Base-by-base conservation (phyloP, 2,329 filamentous ascomycete genomes). In the Beauveria varroae region DNA sequence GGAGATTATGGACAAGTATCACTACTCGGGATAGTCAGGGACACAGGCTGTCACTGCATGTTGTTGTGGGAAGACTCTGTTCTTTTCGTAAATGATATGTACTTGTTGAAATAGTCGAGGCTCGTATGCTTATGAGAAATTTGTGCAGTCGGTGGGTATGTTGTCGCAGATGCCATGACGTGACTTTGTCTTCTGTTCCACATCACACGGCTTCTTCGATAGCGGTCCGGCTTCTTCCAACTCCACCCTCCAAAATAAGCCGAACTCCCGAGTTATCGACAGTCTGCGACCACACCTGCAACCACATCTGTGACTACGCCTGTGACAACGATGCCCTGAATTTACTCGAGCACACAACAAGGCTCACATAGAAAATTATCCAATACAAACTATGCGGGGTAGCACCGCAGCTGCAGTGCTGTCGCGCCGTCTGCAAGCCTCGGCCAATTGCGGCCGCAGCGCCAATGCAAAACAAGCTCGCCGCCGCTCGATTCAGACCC, bases 1-100 rank as follows among this genome's bases (percentile, higher is more conserved):
- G 65, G 71, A 73, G 18, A 71, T 81, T 9, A 73, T 81, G 70
- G 70, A 71, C 14, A 75, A 73, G 63, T 76, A 63, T n/a, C 50
- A 52, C 30, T 60, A 60, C 9, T n/a, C 40, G 7, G 55, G 55
- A 8, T 56, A 56, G 5, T 10, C 3, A 43, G 8, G 16, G 18
- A 24, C 8, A 10, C 12, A 1, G 9, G 49, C 5, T 18, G n/a
- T 18, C 12, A 20, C 3, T 3, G 9, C 37, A 26, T 40, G 30
- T 5, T 22, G 20, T 22, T 22, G 9, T 5, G 18, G 26, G 6
- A 47, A 16, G 22, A 24, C 10, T 47, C 5, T 50, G 18, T 4
- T 50, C 24, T 26, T 50, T 20, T 47, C 24, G 10, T 28, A 37
- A 37, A 37, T 37, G 34, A 37, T 4, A 1, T 37, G 14, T 37